Evolutionary conservation across 345 rosid genomes (phyloP).

Genomic region (Salix purpurea): DNA sequence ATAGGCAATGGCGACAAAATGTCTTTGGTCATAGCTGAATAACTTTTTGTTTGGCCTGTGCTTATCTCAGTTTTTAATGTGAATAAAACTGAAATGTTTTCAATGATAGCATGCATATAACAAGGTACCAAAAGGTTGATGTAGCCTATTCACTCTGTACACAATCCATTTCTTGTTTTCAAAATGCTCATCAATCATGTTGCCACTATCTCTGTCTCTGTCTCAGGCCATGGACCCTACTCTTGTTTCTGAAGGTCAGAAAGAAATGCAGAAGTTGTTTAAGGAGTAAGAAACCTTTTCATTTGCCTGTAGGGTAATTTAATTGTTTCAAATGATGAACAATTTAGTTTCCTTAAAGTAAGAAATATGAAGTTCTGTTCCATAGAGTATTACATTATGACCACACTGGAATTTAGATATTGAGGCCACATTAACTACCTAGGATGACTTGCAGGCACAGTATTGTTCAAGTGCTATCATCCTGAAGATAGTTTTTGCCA

Average conservation of each 20-base stretch:
- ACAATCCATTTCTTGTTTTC: not conserved
- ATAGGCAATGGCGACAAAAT: not conserved
- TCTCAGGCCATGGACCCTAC: slow-evolving; percentile 49
- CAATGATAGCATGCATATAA: not conserved
- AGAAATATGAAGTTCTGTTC: not conserved
- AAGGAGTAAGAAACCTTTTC: slow-evolving; percentile 54
- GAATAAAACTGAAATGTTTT: not conserved
- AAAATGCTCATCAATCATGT: not conserved
- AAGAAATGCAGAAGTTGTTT: slow-evolving; percentile 59
- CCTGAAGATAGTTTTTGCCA: not conserved
- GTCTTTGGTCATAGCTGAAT: not conserved
- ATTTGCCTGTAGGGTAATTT: not conserved
- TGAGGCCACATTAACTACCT: not conserved
- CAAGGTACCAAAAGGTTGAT: not conserved
- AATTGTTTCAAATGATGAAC: not conserved
- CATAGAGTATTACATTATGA: not conserved
- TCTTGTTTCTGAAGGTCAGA: slow-evolving; percentile 52
- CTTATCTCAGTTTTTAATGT: not conserved
- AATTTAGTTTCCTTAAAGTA: not conserved
- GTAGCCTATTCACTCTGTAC: not conserved
- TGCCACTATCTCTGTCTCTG: slow-evolving; percentile 1
- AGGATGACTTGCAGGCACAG: not conserved
- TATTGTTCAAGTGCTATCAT: not conserved
- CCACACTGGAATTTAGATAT: not conserved
- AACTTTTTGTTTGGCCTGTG: not conserved